phyloP scores from a whole-genome alignment of 2,329 filamentous ascomycete genomes.

The Clonostachys rhizophaga region DNA sequence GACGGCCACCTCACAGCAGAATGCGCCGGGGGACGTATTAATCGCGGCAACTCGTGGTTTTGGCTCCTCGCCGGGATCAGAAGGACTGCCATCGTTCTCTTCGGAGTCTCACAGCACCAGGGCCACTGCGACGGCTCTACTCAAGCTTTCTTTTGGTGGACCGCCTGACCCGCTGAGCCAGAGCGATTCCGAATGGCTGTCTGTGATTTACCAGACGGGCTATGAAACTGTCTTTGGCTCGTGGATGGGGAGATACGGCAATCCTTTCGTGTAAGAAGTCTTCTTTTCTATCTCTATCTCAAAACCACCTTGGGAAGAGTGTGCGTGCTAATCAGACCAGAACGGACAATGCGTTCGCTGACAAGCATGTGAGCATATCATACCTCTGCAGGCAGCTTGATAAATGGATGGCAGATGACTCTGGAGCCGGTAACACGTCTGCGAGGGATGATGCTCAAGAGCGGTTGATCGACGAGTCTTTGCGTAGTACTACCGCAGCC shows the following conservation, averaged over 20 bases:
- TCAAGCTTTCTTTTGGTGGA: too few relatives aligned
- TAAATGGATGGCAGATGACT: constrained; percentile 21
- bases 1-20: not conserved
- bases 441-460: constrained; percentile 9
- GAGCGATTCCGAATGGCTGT: constrained; percentile 13
- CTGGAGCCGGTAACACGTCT: not conserved
- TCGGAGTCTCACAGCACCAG: constrained; percentile 1
- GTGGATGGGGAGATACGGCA: constrained; percentile 33
- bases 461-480: constrained; percentile 13
- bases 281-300: too few relatives aligned
- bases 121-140: too few relatives aligned
- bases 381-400: constrained; percentile 23
- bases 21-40: not conserved
- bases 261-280: constrained; percentile 29
- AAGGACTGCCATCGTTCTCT: not conserved
- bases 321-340: constrained; percentile 3
- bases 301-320: not conserved
- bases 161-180: not conserved
- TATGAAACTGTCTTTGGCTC: constrained; percentile 35
- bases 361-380: constrained; percentile 21
- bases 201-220: constrained; percentile 21
- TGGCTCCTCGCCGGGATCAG: not conserved
- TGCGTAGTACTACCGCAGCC: constrained; percentile 16
- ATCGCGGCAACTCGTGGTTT: not conserved
- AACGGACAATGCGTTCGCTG: constrained; percentile 11